A percentile compares a stretch with the other conserved stretches of the same genome.
These are phyloP conservation scores for Rhamnella rubrinervis DNA, from an alignment of 331 rosid genomes.

Conservation along the genomic window DNA sequence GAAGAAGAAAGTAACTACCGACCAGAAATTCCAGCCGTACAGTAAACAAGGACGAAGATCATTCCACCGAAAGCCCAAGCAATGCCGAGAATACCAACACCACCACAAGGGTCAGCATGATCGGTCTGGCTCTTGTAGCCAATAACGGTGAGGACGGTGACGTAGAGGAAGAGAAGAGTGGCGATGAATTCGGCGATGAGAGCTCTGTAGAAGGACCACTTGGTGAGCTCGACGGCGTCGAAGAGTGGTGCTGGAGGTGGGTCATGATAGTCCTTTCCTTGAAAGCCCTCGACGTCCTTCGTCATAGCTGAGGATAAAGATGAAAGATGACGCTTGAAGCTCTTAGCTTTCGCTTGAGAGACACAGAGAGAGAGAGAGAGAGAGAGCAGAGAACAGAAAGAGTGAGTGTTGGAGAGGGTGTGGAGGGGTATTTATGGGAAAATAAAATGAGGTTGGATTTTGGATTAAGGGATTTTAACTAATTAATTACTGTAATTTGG, in stretches of 20 bases:
- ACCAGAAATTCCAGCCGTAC: slow-evolving; percentile 98
- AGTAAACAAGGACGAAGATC: slow-evolving; percentile 94
- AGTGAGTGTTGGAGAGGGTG: neutral
- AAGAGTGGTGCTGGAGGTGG: slow-evolving; percentile 43
- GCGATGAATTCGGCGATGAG: slow-evolving; percentile 56
- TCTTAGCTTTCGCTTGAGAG: neutral
- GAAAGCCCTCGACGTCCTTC: slow-evolving; percentile 23
- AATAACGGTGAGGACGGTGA: slow-evolving; percentile 47
- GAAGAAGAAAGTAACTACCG: neutral
- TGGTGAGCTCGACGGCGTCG: slow-evolving; percentile 30
- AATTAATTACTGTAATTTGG: neutral
- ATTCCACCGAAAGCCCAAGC: slow-evolving; percentile 99
- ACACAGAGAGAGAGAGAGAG: slow-evolving; percentile 5
- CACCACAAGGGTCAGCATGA: slow-evolving; percentile 48
- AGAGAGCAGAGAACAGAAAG: slow-evolving; percentile 2
- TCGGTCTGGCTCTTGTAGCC: slow-evolving; percentile 41
- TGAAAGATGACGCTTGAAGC: neutral
- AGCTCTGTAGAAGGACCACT: slow-evolving; percentile 55
- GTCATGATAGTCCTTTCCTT: slow-evolving; percentile 43
- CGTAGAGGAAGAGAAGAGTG: slow-evolving; percentile 50
- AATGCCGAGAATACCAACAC: slow-evolving; percentile 79
- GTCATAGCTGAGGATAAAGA: slow-evolving; percentile 21
- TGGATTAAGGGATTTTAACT: neutral
- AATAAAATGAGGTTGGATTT: neutral
- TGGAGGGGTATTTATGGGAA: slow-evolving; percentile 15